Evolutionary conservation across 169 alveolate species (phyloP).

Genomic region (Plasmodium relictum): DNA sequence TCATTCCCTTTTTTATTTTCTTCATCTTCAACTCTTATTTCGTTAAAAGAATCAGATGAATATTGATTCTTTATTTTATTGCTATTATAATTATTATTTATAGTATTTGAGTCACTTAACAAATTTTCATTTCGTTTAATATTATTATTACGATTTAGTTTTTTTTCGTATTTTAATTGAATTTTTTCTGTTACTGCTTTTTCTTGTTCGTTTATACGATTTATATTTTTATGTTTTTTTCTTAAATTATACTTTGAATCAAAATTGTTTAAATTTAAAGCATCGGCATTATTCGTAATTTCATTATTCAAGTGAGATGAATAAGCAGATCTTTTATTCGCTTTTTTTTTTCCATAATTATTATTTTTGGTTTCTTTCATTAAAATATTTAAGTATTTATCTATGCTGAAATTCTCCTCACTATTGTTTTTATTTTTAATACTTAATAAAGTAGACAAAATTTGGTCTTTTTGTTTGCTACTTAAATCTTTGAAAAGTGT

Average conservation of each 20-base stretch:
- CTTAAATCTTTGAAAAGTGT: neutral
- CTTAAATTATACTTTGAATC: slow-evolving; percentile 20
- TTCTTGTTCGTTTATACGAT: neutral
- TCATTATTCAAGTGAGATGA: neutral
- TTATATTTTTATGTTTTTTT: slow-evolving; percentile 10
- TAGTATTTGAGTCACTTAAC: too few species aligned
- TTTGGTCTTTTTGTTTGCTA: slow-evolving; percentile 13
- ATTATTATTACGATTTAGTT: neutral
- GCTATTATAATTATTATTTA: too few species aligned
- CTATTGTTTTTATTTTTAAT: slow-evolving; percentile 3
- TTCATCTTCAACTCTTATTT: neutral
- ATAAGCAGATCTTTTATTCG: neutral
- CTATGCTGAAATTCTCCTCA: too few species aligned
- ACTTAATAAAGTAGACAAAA: neutral
- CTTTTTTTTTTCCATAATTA: neutral
- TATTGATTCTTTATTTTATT: too few species aligned
- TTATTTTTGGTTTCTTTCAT: too few species aligned
- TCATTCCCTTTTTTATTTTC: too few species aligned
- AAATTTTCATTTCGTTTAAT: neutral
- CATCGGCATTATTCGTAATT: neutral
- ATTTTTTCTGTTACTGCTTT: neutral
- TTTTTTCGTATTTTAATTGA: neutral
- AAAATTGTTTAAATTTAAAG: neutral
- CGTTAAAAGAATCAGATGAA: neutral
- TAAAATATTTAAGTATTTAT: too few species aligned